These are phyloP conservation scores for Malania oleifera DNA, from an alignment of 164 flowering plant genomes.

Conservation along the genomic window DNA sequence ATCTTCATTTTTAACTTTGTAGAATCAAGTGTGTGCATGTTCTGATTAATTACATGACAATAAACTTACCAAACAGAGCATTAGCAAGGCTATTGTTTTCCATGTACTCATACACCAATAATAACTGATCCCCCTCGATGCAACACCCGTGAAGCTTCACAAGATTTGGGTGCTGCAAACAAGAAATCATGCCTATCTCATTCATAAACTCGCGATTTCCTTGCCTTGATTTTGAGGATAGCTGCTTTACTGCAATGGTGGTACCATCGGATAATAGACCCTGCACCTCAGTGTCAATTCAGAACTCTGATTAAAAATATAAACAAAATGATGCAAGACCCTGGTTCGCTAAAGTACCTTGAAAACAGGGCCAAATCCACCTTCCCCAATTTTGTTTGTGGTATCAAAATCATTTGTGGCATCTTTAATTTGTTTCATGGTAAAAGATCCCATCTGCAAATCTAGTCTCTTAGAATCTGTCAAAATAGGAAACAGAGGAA, in stretches of 20 bases:
- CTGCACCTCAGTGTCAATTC: conserved; percentile 18
- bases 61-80: conserved; percentile 43
- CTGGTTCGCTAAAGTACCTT: conserved; percentile 36
- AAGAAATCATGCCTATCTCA: conserved; percentile 63
- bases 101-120: conserved; percentile 56
- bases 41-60: neutral
- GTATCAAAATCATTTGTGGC: conserved; percentile 50
- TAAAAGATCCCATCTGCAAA: conserved; percentile 39
- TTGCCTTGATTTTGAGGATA: conserved; percentile 56
- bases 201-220: conserved; percentile 67
- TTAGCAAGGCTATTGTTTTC: conserved; percentile 56
- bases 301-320: neutral
- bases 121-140: conserved; percentile 42
- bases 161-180: conserved; percentile 58
- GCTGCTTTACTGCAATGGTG: conserved; percentile 58
- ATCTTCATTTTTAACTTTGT: neutral
- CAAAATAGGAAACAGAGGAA: neutral
- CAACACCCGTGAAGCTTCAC: conserved; percentile 55
- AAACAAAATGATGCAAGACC: neutral
- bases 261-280: conserved; percentile 46
- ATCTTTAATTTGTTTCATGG: conserved; percentile 48
- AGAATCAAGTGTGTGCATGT: neutral
- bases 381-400: conserved; percentile 63
- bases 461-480: conserved; percentile 31
- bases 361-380: conserved; percentile 67